Conservation (phyloP, 352 stramenopile species). For the Phytophthora fragariaefolia region DNA sequence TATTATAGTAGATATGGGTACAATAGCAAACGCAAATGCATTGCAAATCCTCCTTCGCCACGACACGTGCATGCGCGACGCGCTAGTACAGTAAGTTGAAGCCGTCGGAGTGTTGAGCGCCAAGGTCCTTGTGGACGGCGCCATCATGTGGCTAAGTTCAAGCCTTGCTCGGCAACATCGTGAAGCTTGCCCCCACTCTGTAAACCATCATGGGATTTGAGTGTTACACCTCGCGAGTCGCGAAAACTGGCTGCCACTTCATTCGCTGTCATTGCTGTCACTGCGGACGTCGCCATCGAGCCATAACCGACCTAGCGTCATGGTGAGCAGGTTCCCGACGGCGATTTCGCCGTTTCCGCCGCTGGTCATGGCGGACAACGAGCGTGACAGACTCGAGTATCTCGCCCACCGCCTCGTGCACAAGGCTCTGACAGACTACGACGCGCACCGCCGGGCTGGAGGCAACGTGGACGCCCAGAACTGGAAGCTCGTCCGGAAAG, state of each 20-base stretch:
- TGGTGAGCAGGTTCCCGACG: slow-evolving; percentile 38
- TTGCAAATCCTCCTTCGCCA: too few relatives aligned
- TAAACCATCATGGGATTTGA: slow-evolving; percentile 31
- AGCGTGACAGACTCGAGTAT: slow-evolving; percentile 41
- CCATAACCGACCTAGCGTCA: slow-evolving; percentile 24
- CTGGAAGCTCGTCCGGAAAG: slow-evolving; percentile 39
- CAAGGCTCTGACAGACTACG: slow-evolving; percentile 41
- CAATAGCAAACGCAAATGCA: too few relatives aligned
- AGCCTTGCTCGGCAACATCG: too few relatives aligned
- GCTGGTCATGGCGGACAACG: slow-evolving; percentile 35
- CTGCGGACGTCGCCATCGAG: too few relatives aligned
- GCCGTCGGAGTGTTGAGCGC: too few relatives aligned
- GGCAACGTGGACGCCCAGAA: slow-evolving; percentile 31
- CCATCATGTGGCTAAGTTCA: too few relatives aligned
- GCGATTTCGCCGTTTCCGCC: slow-evolving; percentile 28
- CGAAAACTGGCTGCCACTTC: slow-evolving; percentile 35
- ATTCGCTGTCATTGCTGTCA: slow-evolving; percentile 10
- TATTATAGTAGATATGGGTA: too few relatives aligned
- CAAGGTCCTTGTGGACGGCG: too few relatives aligned
- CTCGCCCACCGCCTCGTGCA: slow-evolving; percentile 38
- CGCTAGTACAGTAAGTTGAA: too few relatives aligned
- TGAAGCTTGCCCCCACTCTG: slow-evolving; percentile 13
- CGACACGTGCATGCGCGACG: too few relatives aligned
- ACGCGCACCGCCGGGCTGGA: slow-evolving; percentile 24
- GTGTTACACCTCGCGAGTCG: slow-evolving; percentile 20